These are phyloP conservation scores for Davidsoniella eucalypti DNA, from an alignment of 2,329 filamentous ascomycete genomes.

Conservation along the genomic window DNA sequence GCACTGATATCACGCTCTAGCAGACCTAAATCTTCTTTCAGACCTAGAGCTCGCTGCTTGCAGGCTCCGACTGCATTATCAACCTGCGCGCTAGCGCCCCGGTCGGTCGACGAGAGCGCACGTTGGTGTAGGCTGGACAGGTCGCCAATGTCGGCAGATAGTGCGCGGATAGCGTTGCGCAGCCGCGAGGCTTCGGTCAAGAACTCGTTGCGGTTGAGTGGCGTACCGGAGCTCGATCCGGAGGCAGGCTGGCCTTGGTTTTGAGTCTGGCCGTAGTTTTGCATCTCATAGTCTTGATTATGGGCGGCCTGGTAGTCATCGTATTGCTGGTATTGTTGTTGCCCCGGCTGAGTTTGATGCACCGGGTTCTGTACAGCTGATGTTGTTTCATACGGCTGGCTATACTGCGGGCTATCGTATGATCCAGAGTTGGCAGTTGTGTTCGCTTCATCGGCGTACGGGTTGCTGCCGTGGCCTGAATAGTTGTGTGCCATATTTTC, in stretches of 20 bases:
- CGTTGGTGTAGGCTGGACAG: slow-evolving; percentile 58
- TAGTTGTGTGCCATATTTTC: slow-evolving; percentile 23
- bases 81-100: slow-evolving; percentile 33
- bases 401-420: no score
- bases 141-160: slow-evolving; percentile 49
- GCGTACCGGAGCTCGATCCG: slow-evolving; percentile 15
- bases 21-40: slow-evolving; percentile 64
- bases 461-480: slow-evolving; percentile 46
- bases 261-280: slow-evolving; percentile 28
- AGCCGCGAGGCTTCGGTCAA: slow-evolving; percentile 48
- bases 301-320: slow-evolving; percentile 16
- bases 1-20: slow-evolving; percentile 47
- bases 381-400: slow-evolving; percentile 3
- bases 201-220: slow-evolving; percentile 49
- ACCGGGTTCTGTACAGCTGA: slow-evolving; percentile 18
- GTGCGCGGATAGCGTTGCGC: slow-evolving; percentile 49
- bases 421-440: not conserved
- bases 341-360: not conserved
- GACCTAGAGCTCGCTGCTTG: slow-evolving; percentile 54
- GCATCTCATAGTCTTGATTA: slow-evolving; percentile 32
- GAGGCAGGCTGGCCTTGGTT: slow-evolving; percentile 16
- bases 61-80: slow-evolving; percentile 54
- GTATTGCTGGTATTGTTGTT: slow-evolving; percentile 11
- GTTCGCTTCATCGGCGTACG: slow-evolving; percentile 28
- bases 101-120: slow-evolving; percentile 49